Percentiles rank a stretch among this genome's conserved stretches.
These are phyloP conservation scores for Perkinsus marinus DNA, from an alignment of 169 alveolate species.

Conservation along the genomic window DNA sequence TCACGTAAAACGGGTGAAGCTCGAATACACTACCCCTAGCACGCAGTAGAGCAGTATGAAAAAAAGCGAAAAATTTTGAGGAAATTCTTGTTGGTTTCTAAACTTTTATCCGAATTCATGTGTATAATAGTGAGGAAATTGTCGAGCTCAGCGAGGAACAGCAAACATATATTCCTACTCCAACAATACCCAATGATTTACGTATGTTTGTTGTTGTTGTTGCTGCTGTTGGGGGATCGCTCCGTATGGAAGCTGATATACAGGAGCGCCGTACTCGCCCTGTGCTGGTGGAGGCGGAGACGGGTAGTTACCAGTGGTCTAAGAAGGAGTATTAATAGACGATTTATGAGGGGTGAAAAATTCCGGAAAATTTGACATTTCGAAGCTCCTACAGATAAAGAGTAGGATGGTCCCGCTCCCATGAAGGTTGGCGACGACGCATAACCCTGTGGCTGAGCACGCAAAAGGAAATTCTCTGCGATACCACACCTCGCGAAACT, in stretches of 20 bases:
- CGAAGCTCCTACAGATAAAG: not conserved
- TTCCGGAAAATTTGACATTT: not conserved
- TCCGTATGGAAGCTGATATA: not conserved
- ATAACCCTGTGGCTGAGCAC: not conserved
- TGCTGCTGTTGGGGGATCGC: not conserved
- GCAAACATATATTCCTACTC: too few species aligned
- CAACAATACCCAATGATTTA: too few species aligned
- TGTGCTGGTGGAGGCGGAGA: not conserved
- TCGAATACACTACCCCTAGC: too few species aligned
- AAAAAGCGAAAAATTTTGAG: too few species aligned
- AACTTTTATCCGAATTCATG: too few species aligned
- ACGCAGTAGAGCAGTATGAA: too few species aligned
- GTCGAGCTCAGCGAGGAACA: too few species aligned
- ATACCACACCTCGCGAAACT: not conserved
- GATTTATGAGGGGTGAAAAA: not conserved
- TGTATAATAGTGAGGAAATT: too few species aligned
- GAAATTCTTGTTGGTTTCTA: too few species aligned
- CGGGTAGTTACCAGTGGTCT: not conserved
- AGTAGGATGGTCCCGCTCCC: not conserved
- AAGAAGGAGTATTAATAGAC: not conserved
- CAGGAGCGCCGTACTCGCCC: not conserved
- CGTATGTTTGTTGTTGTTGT: not conserved
- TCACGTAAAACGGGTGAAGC: too few species aligned
- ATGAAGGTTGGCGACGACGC: not conserved
- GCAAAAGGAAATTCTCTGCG: not conserved